These are phyloP conservation scores for Malania oleifera DNA, from an alignment of 164 flowering plant genomes.

Conservation along the genomic window DNA sequence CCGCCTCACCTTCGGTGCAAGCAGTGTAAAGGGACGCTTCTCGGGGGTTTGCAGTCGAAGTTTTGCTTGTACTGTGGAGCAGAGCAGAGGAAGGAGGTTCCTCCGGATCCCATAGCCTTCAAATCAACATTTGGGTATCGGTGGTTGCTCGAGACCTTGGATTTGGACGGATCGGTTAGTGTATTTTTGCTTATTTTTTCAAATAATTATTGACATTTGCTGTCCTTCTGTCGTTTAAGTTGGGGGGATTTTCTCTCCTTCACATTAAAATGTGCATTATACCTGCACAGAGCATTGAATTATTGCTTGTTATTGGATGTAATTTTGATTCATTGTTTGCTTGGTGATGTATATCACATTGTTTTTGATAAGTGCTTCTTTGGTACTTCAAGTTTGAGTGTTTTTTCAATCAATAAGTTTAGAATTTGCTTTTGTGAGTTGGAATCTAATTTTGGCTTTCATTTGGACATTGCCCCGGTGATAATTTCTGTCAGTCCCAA, in stretches of 20 bases:
- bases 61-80: conserved; percentile 65
- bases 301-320: too few relatives aligned
- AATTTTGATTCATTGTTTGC: too few relatives aligned
- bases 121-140: conserved; percentile 42
- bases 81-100: conserved; percentile 23
- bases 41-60: conserved; percentile 48
- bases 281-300: too few relatives aligned
- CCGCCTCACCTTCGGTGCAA: conserved; percentile 58
- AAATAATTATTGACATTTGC: not conserved
- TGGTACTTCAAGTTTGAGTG: too few relatives aligned
- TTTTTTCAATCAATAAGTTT: too few relatives aligned
- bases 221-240: not conserved
- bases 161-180: conserved; percentile 69
- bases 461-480: too few relatives aligned
- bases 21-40: conserved; percentile 52
- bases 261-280: too few relatives aligned
- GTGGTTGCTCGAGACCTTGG: conserved; percentile 55
- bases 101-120: conserved; percentile 55
- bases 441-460: too few relatives aligned
- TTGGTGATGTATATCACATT: too few relatives aligned
- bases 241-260: not conserved
- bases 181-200: not conserved
- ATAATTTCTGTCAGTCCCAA: too few relatives aligned
- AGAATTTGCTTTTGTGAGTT: too few relatives aligned
- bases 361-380: too few relatives aligned